phyloP scores from a whole-genome alignment of 2,329 filamentous ascomycete genomes.

The Aspergillus versicolor region DNA sequence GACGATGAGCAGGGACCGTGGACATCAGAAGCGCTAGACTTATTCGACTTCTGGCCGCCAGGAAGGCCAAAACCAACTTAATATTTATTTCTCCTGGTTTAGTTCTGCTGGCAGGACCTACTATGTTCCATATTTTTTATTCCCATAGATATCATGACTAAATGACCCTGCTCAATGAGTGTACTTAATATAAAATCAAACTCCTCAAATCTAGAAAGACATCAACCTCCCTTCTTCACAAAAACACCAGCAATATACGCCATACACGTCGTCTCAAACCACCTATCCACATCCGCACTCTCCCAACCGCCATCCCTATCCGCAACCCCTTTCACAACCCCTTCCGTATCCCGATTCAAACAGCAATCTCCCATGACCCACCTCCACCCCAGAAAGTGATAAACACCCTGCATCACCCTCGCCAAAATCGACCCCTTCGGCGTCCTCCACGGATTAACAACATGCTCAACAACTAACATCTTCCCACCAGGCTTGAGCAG shows the following conservation, averaged over 20 bases:
- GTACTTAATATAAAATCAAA: not conserved
- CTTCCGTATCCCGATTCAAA: constrained; percentile 50
- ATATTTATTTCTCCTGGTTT: not conserved
- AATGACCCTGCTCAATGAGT: not conserved
- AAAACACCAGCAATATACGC: constrained; percentile 43
- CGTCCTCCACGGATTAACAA: constrained; percentile 52
- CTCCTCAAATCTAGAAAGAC: not conserved
- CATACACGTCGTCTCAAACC: constrained; percentile 38
- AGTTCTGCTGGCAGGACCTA: constrained; percentile 4
- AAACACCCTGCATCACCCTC: constrained; percentile 48
- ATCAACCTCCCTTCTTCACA: constrained; percentile 33
- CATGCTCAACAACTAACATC: constrained; percentile 57
- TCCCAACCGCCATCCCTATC: constrained; percentile 49
- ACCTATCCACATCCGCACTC: constrained; percentile 46
- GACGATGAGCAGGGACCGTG: constrained; percentile 37
- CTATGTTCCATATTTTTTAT: not conserved
- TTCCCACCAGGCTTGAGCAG: constrained; percentile 56
- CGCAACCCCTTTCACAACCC: constrained; percentile 44
- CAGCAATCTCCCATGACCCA: constrained; percentile 55
- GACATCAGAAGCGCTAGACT: constrained; percentile 42
- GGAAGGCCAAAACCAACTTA: constrained; percentile 35
- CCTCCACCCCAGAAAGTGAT: constrained; percentile 49
- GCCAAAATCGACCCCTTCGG: constrained; percentile 46
- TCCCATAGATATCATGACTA: not conserved
- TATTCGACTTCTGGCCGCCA: constrained; percentile 46